These are phyloP conservation scores for Solanum clarkiae DNA, from an alignment of 257 asterid species.

Conservation along the genomic window DNA sequence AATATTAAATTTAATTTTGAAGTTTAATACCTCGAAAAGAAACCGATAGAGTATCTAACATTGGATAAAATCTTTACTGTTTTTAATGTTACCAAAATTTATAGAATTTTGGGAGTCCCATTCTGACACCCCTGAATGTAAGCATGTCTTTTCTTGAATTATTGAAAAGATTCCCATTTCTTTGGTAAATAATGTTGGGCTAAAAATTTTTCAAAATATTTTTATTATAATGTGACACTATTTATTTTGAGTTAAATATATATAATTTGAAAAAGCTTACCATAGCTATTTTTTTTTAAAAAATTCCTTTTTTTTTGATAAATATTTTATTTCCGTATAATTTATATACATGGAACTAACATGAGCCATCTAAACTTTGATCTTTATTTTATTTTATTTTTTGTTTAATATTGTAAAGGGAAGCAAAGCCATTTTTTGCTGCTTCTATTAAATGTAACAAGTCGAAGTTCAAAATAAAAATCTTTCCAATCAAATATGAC, in stretches of 20 bases:
- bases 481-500: too few species aligned
- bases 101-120: not conserved
- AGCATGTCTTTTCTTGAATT: not conserved
- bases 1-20: too few species aligned
- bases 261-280: too few species aligned
- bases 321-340: not conserved
- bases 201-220: not conserved
- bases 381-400: not conserved
- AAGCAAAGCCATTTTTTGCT: not conserved
- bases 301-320: not conserved
- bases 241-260: too few species aligned
- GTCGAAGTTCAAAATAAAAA: not conserved
- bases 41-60: too few species aligned
- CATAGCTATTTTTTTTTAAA: too few species aligned
- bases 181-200: not conserved
- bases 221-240: not conserved
- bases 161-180: not conserved
- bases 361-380: not conserved
- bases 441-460: not conserved
- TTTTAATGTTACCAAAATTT: not conserved
- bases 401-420: not conserved
- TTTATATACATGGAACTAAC: too few species aligned
- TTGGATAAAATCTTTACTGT: too few species aligned
- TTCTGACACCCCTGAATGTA: not conserved
- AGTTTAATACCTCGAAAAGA: too few species aligned